Evolutionary conservation across 202 grass and related monocot species (phyloP).

Genomic region (Panicum virgatum): DNA sequence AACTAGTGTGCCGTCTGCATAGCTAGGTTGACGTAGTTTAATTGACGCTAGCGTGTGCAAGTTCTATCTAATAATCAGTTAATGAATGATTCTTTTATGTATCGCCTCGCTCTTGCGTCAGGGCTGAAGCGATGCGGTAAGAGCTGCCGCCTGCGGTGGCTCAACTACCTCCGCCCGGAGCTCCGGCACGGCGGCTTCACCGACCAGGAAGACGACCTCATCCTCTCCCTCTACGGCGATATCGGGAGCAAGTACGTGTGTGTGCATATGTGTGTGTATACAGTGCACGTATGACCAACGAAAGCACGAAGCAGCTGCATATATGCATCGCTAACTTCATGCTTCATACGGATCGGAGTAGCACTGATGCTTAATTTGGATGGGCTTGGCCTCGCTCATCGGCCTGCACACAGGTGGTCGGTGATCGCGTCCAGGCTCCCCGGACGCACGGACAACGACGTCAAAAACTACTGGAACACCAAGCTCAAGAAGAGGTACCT

Average conservation of each 20-base stretch:
- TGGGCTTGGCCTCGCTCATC: background rate
- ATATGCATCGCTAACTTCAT: background rate
- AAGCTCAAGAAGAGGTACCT: constrained; percentile 63
- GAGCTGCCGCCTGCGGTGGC: constrained; percentile 84
- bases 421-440: constrained; percentile 52
- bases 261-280: background rate
- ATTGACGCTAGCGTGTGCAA: background rate
- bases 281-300: background rate
- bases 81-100: background rate
- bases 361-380: background rate
- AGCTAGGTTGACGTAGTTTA: constrained; percentile 19
- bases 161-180: constrained; percentile 77
- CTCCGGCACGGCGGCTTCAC: constrained; percentile 79
- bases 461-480: constrained; percentile 94
- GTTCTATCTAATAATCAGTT: background rate
- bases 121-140: constrained; percentile 77
- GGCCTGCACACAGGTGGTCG: constrained; percentile 39
- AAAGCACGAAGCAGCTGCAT: background rate
- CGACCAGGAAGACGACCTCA: constrained; percentile 58
- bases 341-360: background rate
- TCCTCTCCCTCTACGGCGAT: constrained; percentile 55
- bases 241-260: constrained; percentile 75
- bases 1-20: too few species aligned
- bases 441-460: constrained; percentile 81
- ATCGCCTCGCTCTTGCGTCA: background rate